Evolutionary conservation across 768 basidiomycete genomes (phyloP).

Genomic region (Pilatotrama ljubarskyi): DNA sequence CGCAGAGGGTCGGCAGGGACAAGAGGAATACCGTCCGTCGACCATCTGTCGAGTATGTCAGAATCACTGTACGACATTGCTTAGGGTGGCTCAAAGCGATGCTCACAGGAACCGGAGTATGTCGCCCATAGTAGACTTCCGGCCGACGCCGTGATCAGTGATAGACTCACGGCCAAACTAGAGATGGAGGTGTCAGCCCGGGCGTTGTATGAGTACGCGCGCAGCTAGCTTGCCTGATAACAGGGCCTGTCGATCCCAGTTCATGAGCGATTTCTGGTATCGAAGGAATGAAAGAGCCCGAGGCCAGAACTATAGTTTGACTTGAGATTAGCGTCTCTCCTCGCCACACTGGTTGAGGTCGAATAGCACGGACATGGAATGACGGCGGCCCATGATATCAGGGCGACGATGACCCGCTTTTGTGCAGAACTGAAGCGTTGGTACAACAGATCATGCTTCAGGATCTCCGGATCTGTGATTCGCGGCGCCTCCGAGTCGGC

Average conservation of each 20-base stretch:
- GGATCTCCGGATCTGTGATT: constrained; percentile 7
- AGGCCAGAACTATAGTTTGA: constrained; percentile 56
- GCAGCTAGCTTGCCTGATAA: constrained; percentile 50
- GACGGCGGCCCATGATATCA: constrained; percentile 63
- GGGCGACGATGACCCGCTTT: constrained; percentile 55
- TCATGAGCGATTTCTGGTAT: constrained; percentile 75
- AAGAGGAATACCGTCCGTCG: constrained; percentile 58
- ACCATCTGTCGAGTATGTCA: constrained; percentile 50
- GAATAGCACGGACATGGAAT: no score
- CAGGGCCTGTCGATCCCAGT: constrained; percentile 51
- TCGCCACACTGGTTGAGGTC: no score
- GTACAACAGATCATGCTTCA: constrained; percentile 45
- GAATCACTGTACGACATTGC: neutral
- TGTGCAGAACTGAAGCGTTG: constrained; percentile 52
- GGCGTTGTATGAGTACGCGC: neutral
- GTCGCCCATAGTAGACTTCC: constrained; percentile 54
- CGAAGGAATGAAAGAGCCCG: constrained; percentile 69
- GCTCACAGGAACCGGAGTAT: constrained; percentile 50
- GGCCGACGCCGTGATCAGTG: constrained; percentile 45
- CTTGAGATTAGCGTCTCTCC: no score
- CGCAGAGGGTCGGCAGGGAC: constrained; percentile 56
- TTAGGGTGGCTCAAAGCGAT: neutral
- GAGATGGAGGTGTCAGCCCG: neutral
- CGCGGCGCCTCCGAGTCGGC: neutral
- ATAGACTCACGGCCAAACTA: constrained; percentile 53